These are phyloP conservation scores for Scytalidium lignicola DNA, from an alignment of 2,329 filamentous ascomycete species.

Conservation along the genomic window DNA sequence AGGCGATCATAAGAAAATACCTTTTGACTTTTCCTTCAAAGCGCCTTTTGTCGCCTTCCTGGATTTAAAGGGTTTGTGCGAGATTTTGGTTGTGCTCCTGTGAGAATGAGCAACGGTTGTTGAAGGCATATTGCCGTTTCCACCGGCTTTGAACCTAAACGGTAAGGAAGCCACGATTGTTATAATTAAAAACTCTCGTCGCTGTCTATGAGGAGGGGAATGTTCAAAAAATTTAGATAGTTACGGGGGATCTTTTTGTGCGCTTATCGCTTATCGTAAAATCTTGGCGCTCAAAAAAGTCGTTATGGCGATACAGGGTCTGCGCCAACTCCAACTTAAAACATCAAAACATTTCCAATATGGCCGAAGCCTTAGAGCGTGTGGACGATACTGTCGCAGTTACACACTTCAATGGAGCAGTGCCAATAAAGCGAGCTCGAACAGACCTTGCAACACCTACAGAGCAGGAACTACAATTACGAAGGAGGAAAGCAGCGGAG, in stretches of 20 bases:
- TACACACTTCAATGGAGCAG: conserved; percentile 44
- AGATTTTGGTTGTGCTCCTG: conserved; percentile 82
- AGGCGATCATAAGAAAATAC: conserved; percentile 37
- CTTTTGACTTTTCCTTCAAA: conserved; percentile 80
- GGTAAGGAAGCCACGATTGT: conserved; percentile 65
- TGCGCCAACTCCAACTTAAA: neutral
- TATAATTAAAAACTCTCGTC: conserved; percentile 1
- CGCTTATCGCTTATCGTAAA: conserved; percentile 14
- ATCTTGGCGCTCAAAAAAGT: conserved; percentile 17
- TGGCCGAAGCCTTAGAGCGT: conserved; percentile 13
- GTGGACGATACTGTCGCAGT: conserved; percentile 6
- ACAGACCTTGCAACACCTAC: conserved; percentile 39
- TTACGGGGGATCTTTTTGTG: conserved; percentile 12
- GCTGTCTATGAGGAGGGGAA: neutral
- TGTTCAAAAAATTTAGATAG: conserved; percentile 8
- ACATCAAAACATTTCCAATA: neutral
- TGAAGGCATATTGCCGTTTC: conserved; percentile 69
- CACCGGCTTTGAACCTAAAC: conserved; percentile 82
- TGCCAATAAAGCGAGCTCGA: conserved; percentile 42
- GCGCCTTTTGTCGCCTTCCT: conserved; percentile 84
- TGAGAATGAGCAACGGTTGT: conserved; percentile 72
- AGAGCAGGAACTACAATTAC: conserved; percentile 26
- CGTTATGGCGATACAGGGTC: neutral
- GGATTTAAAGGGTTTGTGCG: conserved; percentile 89
- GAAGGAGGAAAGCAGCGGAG: conserved; percentile 57